Percentiles rank a stretch among this genome's conserved stretches.
phyloP scores from a whole-genome alignment of 345 rosid species.

The Gossypium mustelinum region DNA sequence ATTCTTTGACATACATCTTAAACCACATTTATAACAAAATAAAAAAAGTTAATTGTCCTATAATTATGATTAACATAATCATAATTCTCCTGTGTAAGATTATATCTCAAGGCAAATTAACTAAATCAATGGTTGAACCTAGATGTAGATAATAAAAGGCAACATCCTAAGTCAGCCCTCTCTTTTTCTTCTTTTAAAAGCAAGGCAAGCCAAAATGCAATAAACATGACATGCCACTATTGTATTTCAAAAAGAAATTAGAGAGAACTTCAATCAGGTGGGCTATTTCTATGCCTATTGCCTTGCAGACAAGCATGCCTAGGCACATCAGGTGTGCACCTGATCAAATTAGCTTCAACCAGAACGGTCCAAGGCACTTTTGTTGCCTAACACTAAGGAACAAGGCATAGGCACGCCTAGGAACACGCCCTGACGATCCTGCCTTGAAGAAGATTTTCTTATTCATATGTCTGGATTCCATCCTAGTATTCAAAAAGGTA shows the following conservation, averaged over 20 bases:
- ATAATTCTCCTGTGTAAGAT: neutral
- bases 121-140: neutral
- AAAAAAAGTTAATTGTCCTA: conserved; percentile 1
- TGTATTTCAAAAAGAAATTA: neutral
- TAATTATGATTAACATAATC: neutral
- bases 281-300: too few species aligned
- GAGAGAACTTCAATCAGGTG: neutral
- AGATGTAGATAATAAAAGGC: neutral
- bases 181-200: neutral
- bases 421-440: neutral
- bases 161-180: neutral
- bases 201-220: neutral
- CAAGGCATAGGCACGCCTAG: too few species aligned
- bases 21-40: neutral
- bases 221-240: neutral
- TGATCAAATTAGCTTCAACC: too few species aligned
- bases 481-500: neutral
- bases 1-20: neutral
- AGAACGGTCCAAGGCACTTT: too few species aligned
- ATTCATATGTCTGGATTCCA: neutral
- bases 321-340: too few species aligned
- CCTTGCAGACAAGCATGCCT: too few species aligned
- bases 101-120: neutral
- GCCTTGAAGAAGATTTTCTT: neutral
- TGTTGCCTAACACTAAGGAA: too few species aligned